Base-by-base conservation (phyloP, 2,329 filamentous ascomycete genomes). In the Sporothrix brasiliensis region DNA sequence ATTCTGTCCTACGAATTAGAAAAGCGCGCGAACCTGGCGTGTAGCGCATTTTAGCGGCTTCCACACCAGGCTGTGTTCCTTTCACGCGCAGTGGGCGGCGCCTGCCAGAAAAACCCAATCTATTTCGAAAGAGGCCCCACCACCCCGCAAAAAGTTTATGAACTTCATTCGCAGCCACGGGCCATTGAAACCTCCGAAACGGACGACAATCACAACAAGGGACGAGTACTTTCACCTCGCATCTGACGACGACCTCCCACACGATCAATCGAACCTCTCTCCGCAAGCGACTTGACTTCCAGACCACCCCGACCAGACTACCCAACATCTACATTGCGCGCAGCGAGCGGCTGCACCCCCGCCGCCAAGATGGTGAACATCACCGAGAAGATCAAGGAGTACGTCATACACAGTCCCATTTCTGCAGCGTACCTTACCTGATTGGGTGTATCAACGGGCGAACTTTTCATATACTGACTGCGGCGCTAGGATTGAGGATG, bases 311-410 rank as follows among this genome's bases (percentile, higher is more conserved):
- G 27, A 66, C 19, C 41, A 9, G 41, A 54, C 10, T 27, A 49
- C 65, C 50, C 41, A 30, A 34, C 54, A 3, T 11, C 19, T 14
- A 24, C 9, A n/a, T 19, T 54, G 66, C 56, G 44, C n/a, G 68
- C 70, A 70, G 70, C 70, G 56, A 58, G 66, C n/a, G 30, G 73
- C 72, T 73, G 72, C 72, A 49, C 4, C 69, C 47, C 65, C 67
- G 54, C 78, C 44, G 74, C 71, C 71, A 87, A 83, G 77, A 99
- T 99, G 95, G 95, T 98, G 81, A 98, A 98, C 85, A 99, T 99
- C 75, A 98, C 95, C 75, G 96, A 99, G 70, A 98, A 97, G 87
- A 99, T 99, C 85, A 99, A 99, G 87, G 95, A 98, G 94, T 97
- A 82, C 78, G 90, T 27, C 24, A 41, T 41, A 2, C 2, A 7